A percentile compares a stretch with the other conserved stretches of the same genome.
Evolutionary conservation across 345 rosid genomes (phyloP).

Genomic region (Dipteronia dyeriana): DNA sequence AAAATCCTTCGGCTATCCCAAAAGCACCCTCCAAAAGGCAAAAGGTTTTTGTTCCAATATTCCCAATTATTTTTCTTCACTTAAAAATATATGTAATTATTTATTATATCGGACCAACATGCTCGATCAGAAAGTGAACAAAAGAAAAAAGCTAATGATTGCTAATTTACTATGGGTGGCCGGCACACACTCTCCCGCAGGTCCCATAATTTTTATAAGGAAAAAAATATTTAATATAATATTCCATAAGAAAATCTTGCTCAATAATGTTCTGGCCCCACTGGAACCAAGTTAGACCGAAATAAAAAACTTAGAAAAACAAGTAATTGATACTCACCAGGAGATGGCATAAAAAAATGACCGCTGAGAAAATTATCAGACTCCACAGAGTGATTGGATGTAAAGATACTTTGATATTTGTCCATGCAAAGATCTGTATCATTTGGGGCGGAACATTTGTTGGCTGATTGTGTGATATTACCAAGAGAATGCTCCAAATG

Average conservation of each 20-base stretch:
- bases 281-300: not conserved
- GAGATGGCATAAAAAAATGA: conserved; percentile 30
- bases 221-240: not conserved
- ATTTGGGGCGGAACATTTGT: conserved; percentile 24
- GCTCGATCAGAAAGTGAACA: not conserved
- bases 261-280: not conserved
- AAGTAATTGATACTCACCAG: conserved; percentile 38
- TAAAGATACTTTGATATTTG: conserved; percentile 34
- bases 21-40: not conserved
- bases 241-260: not conserved
- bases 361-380: conserved; percentile 25
- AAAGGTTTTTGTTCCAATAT: not conserved
- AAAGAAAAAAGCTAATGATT: not conserved
- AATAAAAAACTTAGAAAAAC: too few relatives aligned
- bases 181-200: not conserved
- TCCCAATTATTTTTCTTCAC: too few relatives aligned
- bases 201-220: not conserved
- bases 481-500: conserved; percentile 30
- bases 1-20: not conserved
- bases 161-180: not conserved
- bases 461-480: conserved; percentile 27
- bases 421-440: conserved; percentile 34
- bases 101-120: not conserved
- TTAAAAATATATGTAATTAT: not conserved
- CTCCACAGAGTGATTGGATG: conserved; percentile 32